A percentile compares a stretch with the other conserved stretches of the same genome.
Evolutionary conservation across 352 stramenopile genomes (phyloP).

Genomic region (Elongisporangium senticosum): DNA sequence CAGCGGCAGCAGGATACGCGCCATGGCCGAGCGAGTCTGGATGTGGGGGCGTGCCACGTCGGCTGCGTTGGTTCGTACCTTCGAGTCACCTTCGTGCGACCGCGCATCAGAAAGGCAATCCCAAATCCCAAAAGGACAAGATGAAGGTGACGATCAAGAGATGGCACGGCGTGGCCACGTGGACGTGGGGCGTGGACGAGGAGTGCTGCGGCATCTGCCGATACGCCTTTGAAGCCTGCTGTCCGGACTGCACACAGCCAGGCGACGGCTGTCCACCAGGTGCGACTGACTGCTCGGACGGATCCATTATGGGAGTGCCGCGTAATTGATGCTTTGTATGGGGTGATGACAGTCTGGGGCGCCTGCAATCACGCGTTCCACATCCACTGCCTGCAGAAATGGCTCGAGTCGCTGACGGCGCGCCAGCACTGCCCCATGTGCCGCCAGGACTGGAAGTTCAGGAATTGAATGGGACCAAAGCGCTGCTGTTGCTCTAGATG

Average conservation of each 20-base stretch:
- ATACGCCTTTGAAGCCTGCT: conserved; percentile 79
- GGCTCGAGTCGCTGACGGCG: conserved; percentile 79
- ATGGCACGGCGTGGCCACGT: conserved; percentile 88
- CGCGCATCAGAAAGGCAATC: too few relatives aligned
- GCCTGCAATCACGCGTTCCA: conserved; percentile 90
- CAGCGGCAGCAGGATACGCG: conserved; percentile 37
- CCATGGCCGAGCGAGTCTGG: background rate
- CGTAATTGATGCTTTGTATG: background rate
- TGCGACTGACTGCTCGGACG: conserved; percentile 8
- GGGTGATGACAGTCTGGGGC: conserved; percentile 79
- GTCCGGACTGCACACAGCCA: conserved; percentile 68
- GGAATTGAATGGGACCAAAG: conserved; percentile 27
- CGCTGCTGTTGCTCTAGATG: background rate
- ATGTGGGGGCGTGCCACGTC: background rate
- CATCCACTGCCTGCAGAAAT: conserved; percentile 93
- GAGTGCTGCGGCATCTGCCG: conserved; percentile 89
- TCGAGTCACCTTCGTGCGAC: too few relatives aligned
- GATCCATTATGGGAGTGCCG: background rate
- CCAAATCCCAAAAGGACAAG: conserved; percentile 1
- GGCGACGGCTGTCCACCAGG: conserved; percentile 83
- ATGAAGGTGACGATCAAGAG: conserved; percentile 86
- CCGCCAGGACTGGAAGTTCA: conserved; percentile 84
- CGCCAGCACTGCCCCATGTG: conserved; percentile 88
- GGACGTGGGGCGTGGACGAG: conserved; percentile 89
- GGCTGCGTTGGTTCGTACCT: too few relatives aligned